phyloP scores from a whole-genome alignment of 73 alveolate genomes.

The Blepharisma stoltei region DNA sequence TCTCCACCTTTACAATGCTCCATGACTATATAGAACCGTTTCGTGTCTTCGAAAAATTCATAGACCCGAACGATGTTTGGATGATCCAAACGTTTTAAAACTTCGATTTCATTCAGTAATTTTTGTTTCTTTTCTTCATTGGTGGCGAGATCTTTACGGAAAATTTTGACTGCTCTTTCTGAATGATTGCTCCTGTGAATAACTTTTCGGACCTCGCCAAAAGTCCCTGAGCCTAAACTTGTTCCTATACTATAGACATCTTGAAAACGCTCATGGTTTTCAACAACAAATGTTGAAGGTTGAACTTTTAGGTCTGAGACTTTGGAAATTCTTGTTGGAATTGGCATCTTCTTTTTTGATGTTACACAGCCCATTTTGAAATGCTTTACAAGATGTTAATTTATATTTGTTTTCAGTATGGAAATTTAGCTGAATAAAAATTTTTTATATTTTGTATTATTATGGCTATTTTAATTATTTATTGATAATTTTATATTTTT shows the following conservation, averaged over 20 bases:
- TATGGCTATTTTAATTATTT: no score
- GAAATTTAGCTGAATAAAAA: no score
- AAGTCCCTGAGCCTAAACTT: background rate
- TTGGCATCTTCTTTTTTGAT: no score
- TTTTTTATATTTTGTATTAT: no score
- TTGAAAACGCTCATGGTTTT: background rate
- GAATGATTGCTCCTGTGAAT: background rate
- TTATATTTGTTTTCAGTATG: no score
- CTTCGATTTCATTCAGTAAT: background rate
- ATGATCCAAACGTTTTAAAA: constrained; percentile 34
- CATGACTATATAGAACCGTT: constrained; percentile 34
- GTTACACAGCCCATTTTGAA: no score
- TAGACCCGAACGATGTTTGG: constrained; percentile 38
- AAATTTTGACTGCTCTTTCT: constrained; percentile 2
- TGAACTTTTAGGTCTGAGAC: background rate
- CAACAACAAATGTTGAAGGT: background rate
- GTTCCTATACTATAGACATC: background rate
- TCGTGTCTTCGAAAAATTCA: constrained; percentile 41
- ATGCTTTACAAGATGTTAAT: no score
- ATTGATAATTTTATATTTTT: no score
- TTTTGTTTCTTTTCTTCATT: background rate
- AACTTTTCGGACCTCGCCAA: constrained; percentile 15
- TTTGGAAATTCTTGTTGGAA: background rate
- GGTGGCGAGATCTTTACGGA: background rate
- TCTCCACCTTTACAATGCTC: constrained; percentile 46